Conservation (phyloP, 768 basidiomycete species). For the Tulasnella sp. region DNA sequence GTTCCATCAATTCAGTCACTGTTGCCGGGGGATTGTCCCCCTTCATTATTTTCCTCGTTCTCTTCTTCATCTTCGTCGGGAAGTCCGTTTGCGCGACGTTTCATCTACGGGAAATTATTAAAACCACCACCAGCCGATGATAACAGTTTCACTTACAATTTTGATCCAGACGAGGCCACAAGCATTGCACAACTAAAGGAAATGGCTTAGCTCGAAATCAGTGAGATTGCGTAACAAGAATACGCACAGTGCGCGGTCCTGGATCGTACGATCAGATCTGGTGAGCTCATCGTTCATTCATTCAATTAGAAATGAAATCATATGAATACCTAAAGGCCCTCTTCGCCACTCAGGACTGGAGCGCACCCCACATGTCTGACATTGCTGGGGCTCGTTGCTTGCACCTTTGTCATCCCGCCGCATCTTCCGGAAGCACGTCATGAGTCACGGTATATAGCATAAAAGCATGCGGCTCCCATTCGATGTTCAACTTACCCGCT, state of each 20-base stretch:
- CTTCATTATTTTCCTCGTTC: constrained; percentile 1
- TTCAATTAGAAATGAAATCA: background rate
- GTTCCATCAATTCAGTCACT: too few species aligned
- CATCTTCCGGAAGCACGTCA: background rate
- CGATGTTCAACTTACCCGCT: background rate
- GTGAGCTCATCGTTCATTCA: too few species aligned
- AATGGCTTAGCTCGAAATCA: background rate
- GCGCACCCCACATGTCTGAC: constrained; percentile 8
- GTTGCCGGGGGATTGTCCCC: background rate
- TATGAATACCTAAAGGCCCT: constrained; percentile 4
- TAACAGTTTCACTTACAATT: constrained; percentile 40
- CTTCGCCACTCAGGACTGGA: constrained; percentile 14
- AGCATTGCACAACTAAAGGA: constrained; percentile 67
- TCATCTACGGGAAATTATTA: background rate
- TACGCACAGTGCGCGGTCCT: background rate
- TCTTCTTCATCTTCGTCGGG: constrained; percentile 13
- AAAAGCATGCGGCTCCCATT: background rate
- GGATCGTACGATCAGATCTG: too few species aligned
- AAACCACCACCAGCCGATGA: background rate
- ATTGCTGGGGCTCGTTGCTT: constrained; percentile 8
- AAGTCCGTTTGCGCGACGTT: constrained; percentile 11
- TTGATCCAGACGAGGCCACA: constrained; percentile 82
- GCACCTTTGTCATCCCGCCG: background rate
- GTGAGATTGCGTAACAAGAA: background rate
- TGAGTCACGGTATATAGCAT: background rate